Conservation (phyloP, 371 early-diverging fungal genomes). For the Actinomucor elegans region DNA sequence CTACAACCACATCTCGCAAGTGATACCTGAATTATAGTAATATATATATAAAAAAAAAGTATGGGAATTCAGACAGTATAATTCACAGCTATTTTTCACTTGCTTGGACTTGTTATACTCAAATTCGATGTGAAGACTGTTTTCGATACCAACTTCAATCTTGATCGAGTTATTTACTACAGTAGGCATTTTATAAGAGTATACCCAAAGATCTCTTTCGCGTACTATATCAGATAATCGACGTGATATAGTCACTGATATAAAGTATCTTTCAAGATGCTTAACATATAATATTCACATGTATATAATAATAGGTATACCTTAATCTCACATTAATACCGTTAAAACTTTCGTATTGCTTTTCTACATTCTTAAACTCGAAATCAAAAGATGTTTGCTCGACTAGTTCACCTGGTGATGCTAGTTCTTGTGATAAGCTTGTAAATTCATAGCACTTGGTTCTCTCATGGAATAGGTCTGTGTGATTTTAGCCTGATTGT, state of each 20-base stretch:
- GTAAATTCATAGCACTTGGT: conserved; percentile 87
- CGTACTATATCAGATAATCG: conserved; percentile 67
- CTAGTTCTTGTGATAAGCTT: conserved; percentile 75
- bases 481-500: too few species aligned
- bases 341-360: conserved; percentile 79
- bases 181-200: conserved; percentile 73
- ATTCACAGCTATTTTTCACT: too few species aligned
- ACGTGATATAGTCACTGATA: conserved; percentile 77
- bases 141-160: conserved; percentile 91
- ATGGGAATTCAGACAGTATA: too few species aligned
- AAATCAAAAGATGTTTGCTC: conserved; percentile 66
- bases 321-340: conserved; percentile 82
- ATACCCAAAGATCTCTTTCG: conserved; percentile 77
- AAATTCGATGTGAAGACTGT: conserved; percentile 85
- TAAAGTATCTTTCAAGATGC: conserved; percentile 72
- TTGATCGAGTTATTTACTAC: conserved; percentile 78
- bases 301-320: too few species aligned
- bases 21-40: conserved; percentile 57
- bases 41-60: background rate
- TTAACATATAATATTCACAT: too few species aligned
- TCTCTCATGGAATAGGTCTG: conserved; percentile 86
- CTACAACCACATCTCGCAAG: conserved; percentile 91
- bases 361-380: conserved; percentile 85
- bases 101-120: conserved; percentile 85
- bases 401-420: conserved; percentile 73